These are phyloP conservation scores for Oryza meridionalis DNA, from an alignment of 176 grass and related monocot genomes.

Conservation along the genomic window DNA sequence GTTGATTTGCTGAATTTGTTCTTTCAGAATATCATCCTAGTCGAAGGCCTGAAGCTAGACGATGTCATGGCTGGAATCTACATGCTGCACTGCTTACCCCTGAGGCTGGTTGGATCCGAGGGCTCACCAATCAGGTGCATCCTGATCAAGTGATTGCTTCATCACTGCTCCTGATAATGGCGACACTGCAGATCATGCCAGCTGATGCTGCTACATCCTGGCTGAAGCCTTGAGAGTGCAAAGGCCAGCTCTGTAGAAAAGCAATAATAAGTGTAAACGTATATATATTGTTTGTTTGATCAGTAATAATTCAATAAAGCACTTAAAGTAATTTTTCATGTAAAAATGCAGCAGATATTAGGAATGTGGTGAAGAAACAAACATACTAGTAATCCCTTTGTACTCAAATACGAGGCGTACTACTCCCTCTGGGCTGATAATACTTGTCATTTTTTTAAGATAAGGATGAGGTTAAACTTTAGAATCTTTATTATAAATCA, in stretches of 20 bases:
- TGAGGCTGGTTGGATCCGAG: slow-evolving; percentile 63
- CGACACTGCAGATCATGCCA: not conserved
- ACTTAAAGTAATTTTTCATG: not conserved
- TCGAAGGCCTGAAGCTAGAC: slow-evolving; percentile 82
- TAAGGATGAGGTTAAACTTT: too few species aligned
- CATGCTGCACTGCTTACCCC: slow-evolving; percentile 77
- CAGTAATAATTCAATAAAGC: slow-evolving; percentile 39
- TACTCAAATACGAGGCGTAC: too few species aligned
- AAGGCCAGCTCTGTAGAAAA: not conserved
- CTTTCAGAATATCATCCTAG: slow-evolving; percentile 71
- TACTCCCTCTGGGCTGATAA: too few species aligned
- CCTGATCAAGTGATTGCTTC: slow-evolving; percentile 66
- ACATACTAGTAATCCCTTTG: not conserved
- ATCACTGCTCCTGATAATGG: not conserved
- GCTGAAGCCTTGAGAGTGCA: not conserved
- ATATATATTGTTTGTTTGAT: not conserved
- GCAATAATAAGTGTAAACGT: not conserved
- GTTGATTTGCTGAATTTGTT: slow-evolving; percentile 30
- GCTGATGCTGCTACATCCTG: slow-evolving; percentile 13
- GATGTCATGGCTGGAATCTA: slow-evolving; percentile 67
- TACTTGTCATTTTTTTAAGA: too few species aligned
- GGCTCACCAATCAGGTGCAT: slow-evolving; percentile 89
- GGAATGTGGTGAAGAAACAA: not conserved
- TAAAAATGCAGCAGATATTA: not conserved
- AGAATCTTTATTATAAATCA: too few species aligned